Evolutionary conservation across 2,329 filamentous ascomycete species (phyloP).

Genomic region (Colletotrichum lupini): DNA sequence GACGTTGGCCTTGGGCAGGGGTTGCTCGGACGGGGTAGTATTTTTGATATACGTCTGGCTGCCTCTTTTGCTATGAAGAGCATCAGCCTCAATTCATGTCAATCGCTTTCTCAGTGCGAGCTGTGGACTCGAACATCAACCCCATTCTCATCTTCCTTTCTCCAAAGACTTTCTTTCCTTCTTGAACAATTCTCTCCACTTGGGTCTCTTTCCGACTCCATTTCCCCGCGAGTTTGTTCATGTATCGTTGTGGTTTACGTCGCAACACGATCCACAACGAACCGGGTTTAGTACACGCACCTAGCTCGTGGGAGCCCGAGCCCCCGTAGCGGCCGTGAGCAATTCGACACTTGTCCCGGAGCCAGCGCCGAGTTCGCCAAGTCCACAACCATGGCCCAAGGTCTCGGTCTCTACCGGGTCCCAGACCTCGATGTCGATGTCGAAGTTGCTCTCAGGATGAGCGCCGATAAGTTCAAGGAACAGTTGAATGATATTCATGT

Average conservation of each 20-base stretch:
- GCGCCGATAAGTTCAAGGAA: constrained; percentile 32
- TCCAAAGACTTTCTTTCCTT: not conserved
- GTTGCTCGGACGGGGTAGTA: constrained; percentile 11
- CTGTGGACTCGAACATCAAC: not conserved
- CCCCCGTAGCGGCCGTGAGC: not conserved
- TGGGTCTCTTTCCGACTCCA: not conserved
- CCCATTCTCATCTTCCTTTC: not conserved
- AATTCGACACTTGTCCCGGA: not conserved
- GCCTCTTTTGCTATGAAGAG: constrained; percentile 22
- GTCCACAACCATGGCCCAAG: constrained; percentile 16
- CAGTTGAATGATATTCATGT: constrained; percentile 34
- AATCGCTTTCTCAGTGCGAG: not conserved
- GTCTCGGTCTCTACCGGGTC: not conserved
- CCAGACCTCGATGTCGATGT: not conserved
- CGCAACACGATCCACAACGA: not conserved
- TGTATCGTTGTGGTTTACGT: not conserved
- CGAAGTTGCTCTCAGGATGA: constrained; percentile 10
- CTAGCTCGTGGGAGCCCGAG: not conserved
- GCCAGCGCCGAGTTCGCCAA: not conserved
- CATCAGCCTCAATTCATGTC: constrained; percentile 27
- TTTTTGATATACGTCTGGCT: constrained; percentile 23
- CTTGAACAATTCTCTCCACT: not conserved
- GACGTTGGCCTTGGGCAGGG: constrained; percentile 5
- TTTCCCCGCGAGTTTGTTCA: not conserved
- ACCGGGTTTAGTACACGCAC: not conserved